phyloP scores from a whole-genome alignment of 2,329 filamentous ascomycete genomes.

The Penicillium hesseltinei region DNA sequence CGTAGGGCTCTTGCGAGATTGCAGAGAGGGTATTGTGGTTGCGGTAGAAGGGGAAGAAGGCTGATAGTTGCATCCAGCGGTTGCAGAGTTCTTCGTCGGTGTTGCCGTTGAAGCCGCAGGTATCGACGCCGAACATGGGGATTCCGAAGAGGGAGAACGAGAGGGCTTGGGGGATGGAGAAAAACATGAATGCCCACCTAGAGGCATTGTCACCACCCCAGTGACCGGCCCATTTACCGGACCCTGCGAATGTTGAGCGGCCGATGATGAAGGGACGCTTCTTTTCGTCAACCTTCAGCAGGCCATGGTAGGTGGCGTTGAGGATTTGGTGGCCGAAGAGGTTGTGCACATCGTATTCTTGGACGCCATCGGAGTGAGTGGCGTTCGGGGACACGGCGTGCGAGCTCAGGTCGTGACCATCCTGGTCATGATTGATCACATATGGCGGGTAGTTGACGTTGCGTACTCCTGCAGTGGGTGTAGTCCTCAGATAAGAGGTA shows the following conservation, averaged over 20 bases:
- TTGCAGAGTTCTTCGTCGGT: slow-evolving; percentile 67
- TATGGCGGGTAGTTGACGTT: slow-evolving; percentile 75
- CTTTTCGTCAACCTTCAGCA: slow-evolving; percentile 61
- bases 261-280: slow-evolving; percentile 83
- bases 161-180: slow-evolving; percentile 74
- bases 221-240: slow-evolving; percentile 73
- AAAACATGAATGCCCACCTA: slow-evolving; percentile 70
- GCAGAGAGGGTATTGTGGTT: slow-evolving; percentile 69
- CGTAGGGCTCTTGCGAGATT: slow-evolving; percentile 67
- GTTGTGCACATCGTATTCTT: slow-evolving; percentile 83
- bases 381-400: slow-evolving; percentile 75
- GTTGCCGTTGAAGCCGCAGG: slow-evolving; percentile 69
- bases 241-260: slow-evolving; percentile 75
- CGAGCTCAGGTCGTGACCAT: slow-evolving; percentile 64
- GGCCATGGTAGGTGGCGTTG: slow-evolving; percentile 71
- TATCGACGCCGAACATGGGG: slow-evolving; percentile 72
- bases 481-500: slow-evolving; percentile 56
- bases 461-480: slow-evolving; percentile 61
- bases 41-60: slow-evolving; percentile 76
- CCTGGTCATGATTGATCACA: slow-evolving; percentile 67
- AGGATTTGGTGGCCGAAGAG: slow-evolving; percentile 73
- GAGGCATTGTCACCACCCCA: slow-evolving; percentile 78
- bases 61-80: slow-evolving; percentile 70
- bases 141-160: slow-evolving; percentile 72
- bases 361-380: slow-evolving; percentile 68